phyloP scores from a whole-genome alignment of 1,284 basidiomycete genomes.

The Xerocomus tenax region DNA sequence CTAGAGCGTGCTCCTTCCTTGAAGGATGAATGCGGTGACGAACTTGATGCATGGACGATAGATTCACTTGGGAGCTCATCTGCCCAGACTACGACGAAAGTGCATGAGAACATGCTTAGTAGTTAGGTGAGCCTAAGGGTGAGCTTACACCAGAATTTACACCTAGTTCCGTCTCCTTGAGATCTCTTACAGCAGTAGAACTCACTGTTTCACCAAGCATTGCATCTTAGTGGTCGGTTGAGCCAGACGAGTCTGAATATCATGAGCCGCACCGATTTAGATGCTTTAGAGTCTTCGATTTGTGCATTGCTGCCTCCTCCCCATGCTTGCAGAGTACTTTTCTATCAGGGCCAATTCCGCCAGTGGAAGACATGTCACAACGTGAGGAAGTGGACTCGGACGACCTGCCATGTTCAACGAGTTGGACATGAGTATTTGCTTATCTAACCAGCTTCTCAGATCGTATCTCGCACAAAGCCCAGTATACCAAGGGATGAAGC shows the following conservation, averaged over 20 bases:
- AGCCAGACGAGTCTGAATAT: background rate
- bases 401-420: background rate
- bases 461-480: constrained; percentile 53
- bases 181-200: constrained; percentile 24
- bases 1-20: background rate
- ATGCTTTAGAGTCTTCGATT: constrained; percentile 14
- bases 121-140: too few species aligned
- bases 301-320: constrained; percentile 24
- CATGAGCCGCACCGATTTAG: constrained; percentile 20
- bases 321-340: constrained; percentile 23
- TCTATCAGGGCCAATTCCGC: constrained; percentile 9
- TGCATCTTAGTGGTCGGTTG: background rate
- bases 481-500: constrained; percentile 64
- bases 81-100: constrained; percentile 17
- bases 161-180: constrained; percentile 10
- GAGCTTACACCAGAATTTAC: constrained; percentile 21
- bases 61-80: constrained; percentile 9
- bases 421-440: constrained; percentile 7
- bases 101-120: background rate
- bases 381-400: background rate
- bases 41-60: background rate
- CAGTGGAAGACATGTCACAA: constrained; percentile 16
- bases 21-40: background rate
- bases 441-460: constrained; percentile 29
- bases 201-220: constrained; percentile 12